phyloP scores from a whole-genome alignment of 148 eudicot species.

The Fagopyrum esculentum region DNA sequence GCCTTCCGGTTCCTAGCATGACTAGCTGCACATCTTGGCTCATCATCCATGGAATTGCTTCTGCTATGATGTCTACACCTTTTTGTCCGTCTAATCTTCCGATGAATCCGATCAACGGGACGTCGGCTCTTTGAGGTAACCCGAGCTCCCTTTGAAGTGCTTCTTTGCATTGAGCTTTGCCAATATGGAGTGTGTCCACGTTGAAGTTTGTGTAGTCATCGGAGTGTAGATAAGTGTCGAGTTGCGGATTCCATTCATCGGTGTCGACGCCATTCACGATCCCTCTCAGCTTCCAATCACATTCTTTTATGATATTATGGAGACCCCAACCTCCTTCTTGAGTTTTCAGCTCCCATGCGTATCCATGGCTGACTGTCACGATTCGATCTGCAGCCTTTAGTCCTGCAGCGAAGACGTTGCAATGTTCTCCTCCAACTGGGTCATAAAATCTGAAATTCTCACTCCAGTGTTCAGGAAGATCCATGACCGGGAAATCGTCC shows the following conservation, averaged over 20 bases:
- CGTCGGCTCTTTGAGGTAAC: constrained; percentile 54
- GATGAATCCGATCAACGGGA: constrained; percentile 84
- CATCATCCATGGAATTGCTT: constrained; percentile 89
- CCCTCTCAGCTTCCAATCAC: constrained; percentile 84
- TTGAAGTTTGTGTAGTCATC: constrained; percentile 82
- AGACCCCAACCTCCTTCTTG: constrained; percentile 96
- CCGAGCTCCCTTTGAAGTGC: constrained; percentile 88
- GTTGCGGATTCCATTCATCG: constrained; percentile 76
- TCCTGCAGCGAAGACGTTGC: constrained; percentile 90
- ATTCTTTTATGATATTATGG: constrained; percentile 63
- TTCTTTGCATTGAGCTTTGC: constrained; percentile 78
- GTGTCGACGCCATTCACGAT: constrained; percentile 88
- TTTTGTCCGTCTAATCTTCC: constrained; percentile 86
- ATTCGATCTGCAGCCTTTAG: constrained; percentile 81
- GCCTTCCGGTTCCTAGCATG: constrained; percentile 84
- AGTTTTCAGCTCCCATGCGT: constrained; percentile 92
- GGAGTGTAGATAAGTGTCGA: constrained; percentile 60
- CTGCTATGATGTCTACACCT: constrained; percentile 87
- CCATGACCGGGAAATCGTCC: constrained; percentile 62
- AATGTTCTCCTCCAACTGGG: constrained; percentile 91
- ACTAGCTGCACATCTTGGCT: constrained; percentile 76
- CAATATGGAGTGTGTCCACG: constrained; percentile 49
- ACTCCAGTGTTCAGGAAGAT: constrained; percentile 79
- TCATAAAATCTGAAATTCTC: constrained; percentile 73
- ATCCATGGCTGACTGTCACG: constrained; percentile 93